A percentile compares a stretch with the other conserved stretches of the same genome.
Conservation (phyloP, 2,329 filamentous ascomycete genomes). For the Dactylellina leptospora region DNA sequence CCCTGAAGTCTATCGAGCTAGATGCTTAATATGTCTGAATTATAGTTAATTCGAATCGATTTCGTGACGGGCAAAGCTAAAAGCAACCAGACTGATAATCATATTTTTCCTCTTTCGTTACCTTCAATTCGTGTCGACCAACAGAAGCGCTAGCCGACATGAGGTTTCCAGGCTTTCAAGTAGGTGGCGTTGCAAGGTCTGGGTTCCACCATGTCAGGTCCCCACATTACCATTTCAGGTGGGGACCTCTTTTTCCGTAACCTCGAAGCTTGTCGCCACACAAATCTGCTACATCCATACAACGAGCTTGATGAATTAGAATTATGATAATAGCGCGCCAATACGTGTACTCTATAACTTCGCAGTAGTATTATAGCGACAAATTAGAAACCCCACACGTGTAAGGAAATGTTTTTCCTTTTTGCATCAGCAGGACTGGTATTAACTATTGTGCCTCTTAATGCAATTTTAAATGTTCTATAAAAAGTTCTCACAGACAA, state of each 20-base stretch:
- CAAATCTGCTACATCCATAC: no score
- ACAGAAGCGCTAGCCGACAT: conserved; percentile 47
- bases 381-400: no score
- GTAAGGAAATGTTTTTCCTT: no score
- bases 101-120: not conserved
- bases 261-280: no score
- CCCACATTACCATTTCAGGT: conserved; percentile 13
- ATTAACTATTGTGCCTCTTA: conserved; percentile 2
- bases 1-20: not conserved
- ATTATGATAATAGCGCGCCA: no score
- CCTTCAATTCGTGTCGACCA: conserved; percentile 36
- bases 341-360: no score
- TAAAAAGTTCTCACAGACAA: conserved; percentile 16
- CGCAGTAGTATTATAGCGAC: conserved; percentile 10
- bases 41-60: conserved; percentile 24
- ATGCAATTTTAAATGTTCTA: conserved; percentile 27
- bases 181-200: conserved; percentile 21
- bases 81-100: conserved; percentile 10
- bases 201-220: conserved; percentile 24
- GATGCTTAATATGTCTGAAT: conserved; percentile 25
- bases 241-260: not conserved
- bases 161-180: conserved; percentile 7
- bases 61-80: conserved; percentile 43
- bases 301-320: no score
- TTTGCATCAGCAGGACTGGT: no score